phyloP scores from a whole-genome alignment of 768 basidiomycete species.

The Termitomyces sp. region DNA sequence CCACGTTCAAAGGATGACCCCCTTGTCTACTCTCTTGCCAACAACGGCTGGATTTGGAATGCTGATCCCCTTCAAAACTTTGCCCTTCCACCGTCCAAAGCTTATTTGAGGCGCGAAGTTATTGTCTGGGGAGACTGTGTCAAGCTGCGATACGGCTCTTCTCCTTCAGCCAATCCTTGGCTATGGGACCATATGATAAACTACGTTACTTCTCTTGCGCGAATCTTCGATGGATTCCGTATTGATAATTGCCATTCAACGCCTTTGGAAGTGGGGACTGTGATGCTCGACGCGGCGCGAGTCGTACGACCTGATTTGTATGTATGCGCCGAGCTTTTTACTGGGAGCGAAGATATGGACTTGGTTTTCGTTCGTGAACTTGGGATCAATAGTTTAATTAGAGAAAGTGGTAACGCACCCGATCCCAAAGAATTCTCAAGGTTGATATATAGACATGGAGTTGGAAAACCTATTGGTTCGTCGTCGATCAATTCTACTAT shows the following conservation, averaged over 20 bases:
- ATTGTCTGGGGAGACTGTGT: conserved; percentile 99
- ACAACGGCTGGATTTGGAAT: conserved; percentile 99
- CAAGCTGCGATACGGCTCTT: conserved; percentile 89
- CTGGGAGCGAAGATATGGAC: conserved; percentile 94
- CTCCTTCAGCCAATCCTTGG: conserved; percentile 84
- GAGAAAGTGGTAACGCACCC: conserved; percentile 91
- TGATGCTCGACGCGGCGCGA: conserved; percentile 88
- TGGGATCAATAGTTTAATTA: conserved; percentile 89
- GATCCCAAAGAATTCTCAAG: conserved; percentile 90
- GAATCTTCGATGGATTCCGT: conserved; percentile 90
- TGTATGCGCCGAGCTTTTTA: conserved; percentile 95
- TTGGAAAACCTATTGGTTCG: conserved; percentile 90
- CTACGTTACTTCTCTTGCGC: conserved; percentile 80
- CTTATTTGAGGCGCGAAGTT: conserved; percentile 93
- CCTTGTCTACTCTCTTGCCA: conserved; percentile 78
- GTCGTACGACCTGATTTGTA: conserved; percentile 91
- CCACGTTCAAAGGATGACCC: conserved; percentile 40
- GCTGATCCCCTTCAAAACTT: conserved; percentile 95
- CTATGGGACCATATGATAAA: conserved; percentile 88
- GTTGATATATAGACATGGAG: conserved; percentile 83
- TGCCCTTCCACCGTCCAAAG: conserved; percentile 87
- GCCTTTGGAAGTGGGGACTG: conserved; percentile 93
- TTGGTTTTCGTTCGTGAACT: conserved; percentile 85
- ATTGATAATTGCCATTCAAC: conserved; percentile 99
- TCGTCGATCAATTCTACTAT: conserved; percentile 1